Evolutionary conservation across 345 rosid genomes (phyloP), one percentile per base, ranked within the genome.

Genomic region (Acer negundo): DNA sequence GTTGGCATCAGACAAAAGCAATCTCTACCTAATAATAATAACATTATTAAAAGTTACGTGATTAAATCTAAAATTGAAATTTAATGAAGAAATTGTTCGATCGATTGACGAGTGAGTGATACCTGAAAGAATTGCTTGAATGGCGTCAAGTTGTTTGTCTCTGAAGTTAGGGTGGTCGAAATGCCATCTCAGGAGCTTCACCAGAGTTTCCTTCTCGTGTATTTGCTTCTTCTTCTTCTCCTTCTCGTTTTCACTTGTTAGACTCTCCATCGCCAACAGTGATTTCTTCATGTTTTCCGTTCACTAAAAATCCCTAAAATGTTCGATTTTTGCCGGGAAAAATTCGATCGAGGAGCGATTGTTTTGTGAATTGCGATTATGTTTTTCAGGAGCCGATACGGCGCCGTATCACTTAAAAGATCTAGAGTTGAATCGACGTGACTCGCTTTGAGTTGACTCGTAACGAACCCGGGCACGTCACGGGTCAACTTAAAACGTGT

Each of bases 1-100:
- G 97, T 96, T 8, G 99, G 99, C 99, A 96, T 94, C 69, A 96
- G 83, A 73, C 98, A 96, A 83, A 96, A 92, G 78, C 98, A 96
- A 84, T 96, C 99, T 76, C 93, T 89, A 67, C 96, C 96, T 91
- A 66, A 26, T 6, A 38, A 24, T 19, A 72, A 19, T 1, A 44
- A 26, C 7, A 80, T 23, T 16, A 24, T 9, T 13, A 75, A 31
- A 13, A 42, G 23, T 10, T 3, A 69, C 28, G 23, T n/a, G 24
- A 9, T 59, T 11, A 10, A 38, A 77, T 23, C 7, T 9, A 28
- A 10, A n/a, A 23, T 40, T 15, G 11, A 15, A 31, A 5, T 8
- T 59, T 9, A 5, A n/a, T 9, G 63, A 31, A 35, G 38, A 6
- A 19, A 6, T 16, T 2, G 38, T 51, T 31, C 12, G 0, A 26